A percentile compares a stretch with the other conserved stretches of the same genome.
These are phyloP conservation scores for Ophiostoma quercus DNA, from an alignment of 2,329 filamentous ascomycete species.

Conservation along the genomic window DNA sequence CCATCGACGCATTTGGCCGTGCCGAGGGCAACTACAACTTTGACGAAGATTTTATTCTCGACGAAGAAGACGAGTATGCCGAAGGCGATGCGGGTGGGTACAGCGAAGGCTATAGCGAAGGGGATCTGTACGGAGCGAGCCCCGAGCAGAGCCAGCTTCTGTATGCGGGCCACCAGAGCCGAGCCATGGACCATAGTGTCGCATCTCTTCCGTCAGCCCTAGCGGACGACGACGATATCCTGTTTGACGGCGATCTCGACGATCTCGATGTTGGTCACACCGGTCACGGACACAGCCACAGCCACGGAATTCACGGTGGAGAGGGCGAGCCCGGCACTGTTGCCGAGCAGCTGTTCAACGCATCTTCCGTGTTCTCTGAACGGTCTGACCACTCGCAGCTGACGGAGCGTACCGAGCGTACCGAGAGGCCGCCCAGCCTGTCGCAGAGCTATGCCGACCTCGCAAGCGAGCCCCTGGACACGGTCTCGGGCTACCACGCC, in stretches of 20 bases:
- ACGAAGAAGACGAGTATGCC: constrained; percentile 44
- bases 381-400: constrained; percentile 38
- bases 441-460: background rate
- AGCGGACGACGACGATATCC: constrained; percentile 22
- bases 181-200: constrained; percentile 23
- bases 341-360: constrained; percentile 47
- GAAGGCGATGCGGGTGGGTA: constrained; percentile 35
- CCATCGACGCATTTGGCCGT: constrained; percentile 71
- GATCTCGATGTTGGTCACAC: constrained; percentile 10
- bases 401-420: constrained; percentile 36
- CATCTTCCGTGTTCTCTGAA: constrained; percentile 38
- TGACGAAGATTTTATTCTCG: constrained; percentile 57
- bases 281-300: background rate
- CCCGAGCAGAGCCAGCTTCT: constrained; percentile 18
- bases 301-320: constrained; percentile 28
- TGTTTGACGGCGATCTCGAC: constrained; percentile 22
- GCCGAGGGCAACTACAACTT: constrained; percentile 58
- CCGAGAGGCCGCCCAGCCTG: constrained; percentile 27
- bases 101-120: constrained; percentile 28
- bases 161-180: constrained; percentile 13
- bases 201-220: constrained; percentile 25
- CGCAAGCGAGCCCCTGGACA: background rate
- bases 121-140: constrained; percentile 29
- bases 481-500: background rate
- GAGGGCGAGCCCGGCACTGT: constrained; percentile 28